Percentiles rank a stretch among this genome's conserved stretches.
Evolutionary conservation across 352 stramenopile species (phyloP).

Genomic region (Poterioochromonas sp.): DNA sequence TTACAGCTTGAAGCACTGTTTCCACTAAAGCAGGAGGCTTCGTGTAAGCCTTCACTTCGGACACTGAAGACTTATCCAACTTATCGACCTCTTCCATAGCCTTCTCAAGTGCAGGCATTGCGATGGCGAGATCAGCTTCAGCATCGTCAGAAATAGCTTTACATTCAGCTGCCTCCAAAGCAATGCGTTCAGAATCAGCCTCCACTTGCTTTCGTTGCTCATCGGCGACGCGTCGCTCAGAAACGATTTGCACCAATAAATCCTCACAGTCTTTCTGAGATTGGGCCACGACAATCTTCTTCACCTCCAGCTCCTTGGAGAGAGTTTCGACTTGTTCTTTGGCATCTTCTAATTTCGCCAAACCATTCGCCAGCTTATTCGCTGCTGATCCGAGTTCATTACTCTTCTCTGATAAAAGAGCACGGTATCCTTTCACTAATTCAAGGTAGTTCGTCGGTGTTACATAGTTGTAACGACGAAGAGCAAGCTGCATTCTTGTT

Average conservation of each 20-base stretch:
- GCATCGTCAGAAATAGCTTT: conserved; percentile 86
- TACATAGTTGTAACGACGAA: conserved; percentile 85
- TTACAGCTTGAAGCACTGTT: conserved; percentile 84
- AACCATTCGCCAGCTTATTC: conserved; percentile 76
- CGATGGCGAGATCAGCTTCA: conserved; percentile 80
- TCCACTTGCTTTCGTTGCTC: conserved; percentile 79
- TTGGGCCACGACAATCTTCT: conserved; percentile 73
- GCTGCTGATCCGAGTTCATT: conserved; percentile 76
- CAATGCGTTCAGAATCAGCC: conserved; percentile 76
- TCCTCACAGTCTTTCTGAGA: conserved; percentile 88
- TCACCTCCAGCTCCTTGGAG: conserved; percentile 75
- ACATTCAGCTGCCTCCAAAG: conserved; percentile 71
- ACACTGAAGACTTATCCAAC: conserved; percentile 84
- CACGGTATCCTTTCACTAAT: conserved; percentile 73
- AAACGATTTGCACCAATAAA: conserved; percentile 83
- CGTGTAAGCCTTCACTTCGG: conserved; percentile 87
- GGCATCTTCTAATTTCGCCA: conserved; percentile 85
- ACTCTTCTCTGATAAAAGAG: conserved; percentile 45
- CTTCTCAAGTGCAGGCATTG: conserved; percentile 76
- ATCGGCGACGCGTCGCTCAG: conserved; percentile 78
- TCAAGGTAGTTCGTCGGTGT: conserved; percentile 84
- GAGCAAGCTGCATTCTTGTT: conserved; percentile 64
- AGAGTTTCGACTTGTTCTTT: conserved; percentile 84
- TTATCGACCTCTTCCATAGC: conserved; percentile 87
- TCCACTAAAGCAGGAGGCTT: conserved; percentile 79